phyloP scores from a whole-genome alignment of 768 basidiomycete genomes.

The Lyophyllum atratum region DNA sequence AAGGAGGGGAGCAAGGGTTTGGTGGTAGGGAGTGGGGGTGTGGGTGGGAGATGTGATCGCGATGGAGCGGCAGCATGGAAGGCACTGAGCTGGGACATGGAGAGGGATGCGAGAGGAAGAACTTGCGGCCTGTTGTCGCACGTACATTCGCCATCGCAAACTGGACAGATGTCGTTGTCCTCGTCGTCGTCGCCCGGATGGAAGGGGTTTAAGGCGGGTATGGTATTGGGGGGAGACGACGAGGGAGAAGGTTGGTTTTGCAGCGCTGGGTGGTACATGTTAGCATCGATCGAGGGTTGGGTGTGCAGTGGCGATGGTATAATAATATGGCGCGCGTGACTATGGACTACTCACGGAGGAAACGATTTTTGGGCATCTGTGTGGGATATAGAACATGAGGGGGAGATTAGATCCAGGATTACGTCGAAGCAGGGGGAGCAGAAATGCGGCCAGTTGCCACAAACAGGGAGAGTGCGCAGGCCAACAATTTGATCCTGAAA shows the following conservation, averaged over 20 bases:
- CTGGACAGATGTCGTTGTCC: slow-evolving; percentile 85
- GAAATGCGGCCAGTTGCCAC: slow-evolving; percentile 17
- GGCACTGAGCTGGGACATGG: slow-evolving; percentile 40
- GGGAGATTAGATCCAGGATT: slow-evolving; percentile 44
- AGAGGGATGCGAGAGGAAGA: slow-evolving; percentile 27
- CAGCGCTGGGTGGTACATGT: slow-evolving; percentile 29
- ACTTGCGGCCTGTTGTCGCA: slow-evolving; percentile 55
- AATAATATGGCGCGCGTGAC: neutral
- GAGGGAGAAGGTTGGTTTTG: slow-evolving; percentile 53
- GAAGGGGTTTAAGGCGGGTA: slow-evolving; percentile 41
- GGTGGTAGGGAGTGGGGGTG: slow-evolving; percentile 27
- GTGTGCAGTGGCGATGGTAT: too few relatives aligned
- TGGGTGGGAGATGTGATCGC: slow-evolving; percentile 34
- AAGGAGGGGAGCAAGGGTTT: slow-evolving; percentile 40
- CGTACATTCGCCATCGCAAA: slow-evolving; percentile 89
- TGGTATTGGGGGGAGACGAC: slow-evolving; percentile 71
- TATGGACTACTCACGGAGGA: slow-evolving; percentile 30
- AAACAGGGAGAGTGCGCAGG: neutral
- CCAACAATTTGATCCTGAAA: slow-evolving; percentile 7
- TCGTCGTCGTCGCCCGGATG: slow-evolving; percentile 60
- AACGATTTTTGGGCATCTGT: slow-evolving; percentile 46
- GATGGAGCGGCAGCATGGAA: slow-evolving; percentile 39
- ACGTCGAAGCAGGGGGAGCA: slow-evolving; percentile 11
- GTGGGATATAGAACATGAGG: slow-evolving; percentile 43
- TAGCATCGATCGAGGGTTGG: neutral